phyloP scores from a whole-genome alignment of 2,329 filamentous ascomycete species.

The Tolypocladium ovalisporum region DNA sequence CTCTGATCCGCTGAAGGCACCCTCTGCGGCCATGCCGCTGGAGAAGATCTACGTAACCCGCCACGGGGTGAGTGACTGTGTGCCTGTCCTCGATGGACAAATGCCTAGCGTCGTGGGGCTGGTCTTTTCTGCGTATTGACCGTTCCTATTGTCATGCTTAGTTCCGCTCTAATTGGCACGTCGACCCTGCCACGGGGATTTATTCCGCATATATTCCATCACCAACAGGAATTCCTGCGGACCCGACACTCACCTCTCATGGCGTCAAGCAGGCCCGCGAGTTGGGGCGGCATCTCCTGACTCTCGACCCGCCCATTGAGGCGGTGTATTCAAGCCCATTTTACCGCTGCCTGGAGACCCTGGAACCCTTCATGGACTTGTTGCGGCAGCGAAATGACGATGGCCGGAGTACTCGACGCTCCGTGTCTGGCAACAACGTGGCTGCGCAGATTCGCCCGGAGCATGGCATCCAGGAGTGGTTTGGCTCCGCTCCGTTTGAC shows the following conservation, averaged over 20 bases:
- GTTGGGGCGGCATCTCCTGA: constrained; percentile 55
- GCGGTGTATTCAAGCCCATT: constrained; percentile 76
- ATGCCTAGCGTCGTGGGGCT: not conserved
- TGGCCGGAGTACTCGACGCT: not conserved
- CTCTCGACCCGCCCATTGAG: constrained; percentile 56
- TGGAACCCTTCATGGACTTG: constrained; percentile 55
- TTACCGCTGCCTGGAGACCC: constrained; percentile 79
- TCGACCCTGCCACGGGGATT: constrained; percentile 67
- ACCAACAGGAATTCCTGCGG: constrained; percentile 78
- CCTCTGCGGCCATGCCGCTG: constrained; percentile 40
- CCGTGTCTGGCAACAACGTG: not conserved
- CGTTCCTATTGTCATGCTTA: constrained; percentile 23
- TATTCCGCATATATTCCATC: constrained; percentile 66
- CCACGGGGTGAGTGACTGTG: constrained; percentile 52
- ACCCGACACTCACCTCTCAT: constrained; percentile 78
- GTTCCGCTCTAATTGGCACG: constrained; percentile 87
- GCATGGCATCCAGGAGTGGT: constrained; percentile 71
- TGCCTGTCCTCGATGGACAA: not conserved
- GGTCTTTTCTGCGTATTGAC: not conserved
- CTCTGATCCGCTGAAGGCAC: not conserved
- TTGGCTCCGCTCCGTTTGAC: constrained; percentile 72
- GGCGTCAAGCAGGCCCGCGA: constrained; percentile 76
- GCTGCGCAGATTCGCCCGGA: constrained; percentile 40
- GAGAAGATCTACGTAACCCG: constrained; percentile 64
- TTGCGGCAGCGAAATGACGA: constrained; percentile 17